These are phyloP conservation scores for Kwoniella pini DNA, from an alignment of 768 basidiomycete genomes.

Conservation along the genomic window DNA sequence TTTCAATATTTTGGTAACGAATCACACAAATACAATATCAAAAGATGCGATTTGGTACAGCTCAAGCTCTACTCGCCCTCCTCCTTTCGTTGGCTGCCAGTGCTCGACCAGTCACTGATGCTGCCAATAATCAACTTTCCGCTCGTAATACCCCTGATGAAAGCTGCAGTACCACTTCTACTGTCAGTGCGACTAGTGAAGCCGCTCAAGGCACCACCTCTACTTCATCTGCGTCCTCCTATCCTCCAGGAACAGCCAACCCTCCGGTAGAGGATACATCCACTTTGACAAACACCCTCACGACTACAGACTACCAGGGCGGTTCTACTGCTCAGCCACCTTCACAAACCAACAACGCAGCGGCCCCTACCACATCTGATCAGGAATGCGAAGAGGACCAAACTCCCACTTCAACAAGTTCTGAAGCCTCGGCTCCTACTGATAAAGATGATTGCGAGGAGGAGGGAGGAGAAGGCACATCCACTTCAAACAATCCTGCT, in stretches of 20 bases:
- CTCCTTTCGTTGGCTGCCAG: constrained; percentile 7
- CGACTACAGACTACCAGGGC: background rate
- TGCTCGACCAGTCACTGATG: background rate
- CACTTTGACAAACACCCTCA: no score
- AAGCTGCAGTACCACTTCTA: background rate
- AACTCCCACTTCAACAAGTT: background rate
- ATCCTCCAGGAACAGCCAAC: no score
- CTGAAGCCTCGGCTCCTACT: background rate
- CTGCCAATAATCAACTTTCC: background rate
- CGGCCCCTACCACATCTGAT: background rate
- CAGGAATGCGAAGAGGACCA: constrained; percentile 2
- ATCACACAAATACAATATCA: background rate
- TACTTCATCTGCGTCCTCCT: no score
- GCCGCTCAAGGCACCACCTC: no score
- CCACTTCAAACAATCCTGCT: background rate
- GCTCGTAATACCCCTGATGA: background rate
- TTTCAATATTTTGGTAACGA: background rate
- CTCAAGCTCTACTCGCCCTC: constrained; percentile 6
- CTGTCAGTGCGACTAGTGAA: no score
- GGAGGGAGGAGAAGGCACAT: background rate
- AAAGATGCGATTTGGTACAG: constrained; percentile 7
- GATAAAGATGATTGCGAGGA: constrained; percentile 2
- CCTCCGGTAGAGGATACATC: no score
- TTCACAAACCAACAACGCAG: background rate
- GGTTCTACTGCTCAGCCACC: background rate